These are phyloP conservation scores for Cryptosporidium ubiquitum DNA, from an alignment of 169 alveolate genomes.

Conservation along the genomic window DNA sequence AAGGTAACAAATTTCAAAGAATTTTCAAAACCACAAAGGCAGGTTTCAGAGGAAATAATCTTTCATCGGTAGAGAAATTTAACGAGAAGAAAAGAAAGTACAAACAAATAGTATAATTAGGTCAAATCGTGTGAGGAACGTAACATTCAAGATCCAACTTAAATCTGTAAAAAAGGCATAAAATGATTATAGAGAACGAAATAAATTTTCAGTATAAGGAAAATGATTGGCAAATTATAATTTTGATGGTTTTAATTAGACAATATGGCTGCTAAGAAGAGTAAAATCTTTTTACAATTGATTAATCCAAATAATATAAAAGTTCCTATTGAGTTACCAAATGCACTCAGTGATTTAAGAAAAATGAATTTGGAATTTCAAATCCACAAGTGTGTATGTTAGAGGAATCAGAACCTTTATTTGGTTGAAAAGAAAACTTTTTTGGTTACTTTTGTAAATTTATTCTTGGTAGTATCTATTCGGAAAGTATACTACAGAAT, in stretches of 20 bases:
- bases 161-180: slow-evolving; percentile 9
- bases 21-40: not conserved
- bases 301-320: slow-evolving; percentile 75
- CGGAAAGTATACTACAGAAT: slow-evolving; percentile 78
- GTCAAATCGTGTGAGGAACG: not conserved
- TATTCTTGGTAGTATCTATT: slow-evolving; percentile 80
- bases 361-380: slow-evolving; percentile 80
- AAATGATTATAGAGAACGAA: not conserved
- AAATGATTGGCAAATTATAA: slow-evolving; percentile 7
- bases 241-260: slow-evolving; percentile 64
- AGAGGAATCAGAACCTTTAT: slow-evolving; percentile 73
- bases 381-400: slow-evolving; percentile 59
- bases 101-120: not conserved
- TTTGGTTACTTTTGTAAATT: slow-evolving; percentile 48
- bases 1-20: not conserved
- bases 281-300: slow-evolving; percentile 78
- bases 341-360: slow-evolving; percentile 76
- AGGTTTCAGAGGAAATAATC: not conserved
- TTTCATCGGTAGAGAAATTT: not conserved
- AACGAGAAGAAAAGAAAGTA: not conserved
- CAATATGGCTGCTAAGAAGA: slow-evolving; percentile 78
- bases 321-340: slow-evolving; percentile 74
- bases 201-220: not conserved
- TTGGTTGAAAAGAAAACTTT: slow-evolving; percentile 75
- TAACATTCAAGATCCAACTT: not conserved